A percentile compares a stretch with the other conserved stretches of the same genome.
Conservation (phyloP, 345 rosid species). For the Litchi chinensis region DNA sequence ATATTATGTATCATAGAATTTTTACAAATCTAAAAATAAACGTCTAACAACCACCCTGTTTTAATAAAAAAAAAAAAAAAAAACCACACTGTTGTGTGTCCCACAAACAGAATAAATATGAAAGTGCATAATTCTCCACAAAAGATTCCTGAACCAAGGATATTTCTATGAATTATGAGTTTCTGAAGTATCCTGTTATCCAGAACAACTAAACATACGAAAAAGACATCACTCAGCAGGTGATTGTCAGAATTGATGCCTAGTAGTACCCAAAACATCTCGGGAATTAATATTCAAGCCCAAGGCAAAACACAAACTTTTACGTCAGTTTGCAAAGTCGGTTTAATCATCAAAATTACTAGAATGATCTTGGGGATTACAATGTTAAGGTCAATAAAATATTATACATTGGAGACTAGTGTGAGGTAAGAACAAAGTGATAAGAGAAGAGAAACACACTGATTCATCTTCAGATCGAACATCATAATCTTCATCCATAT, state of each 20-base stretch:
- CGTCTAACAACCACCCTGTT: not conserved
- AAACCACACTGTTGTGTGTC: not conserved
- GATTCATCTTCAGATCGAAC: conserved; percentile 63
- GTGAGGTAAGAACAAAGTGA: conserved; percentile 11
- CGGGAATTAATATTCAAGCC: not conserved
- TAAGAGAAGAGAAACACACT: conserved; percentile 48
- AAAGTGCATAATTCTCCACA: not conserved
- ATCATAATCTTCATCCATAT: conserved; percentile 73
- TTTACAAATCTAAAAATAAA: not conserved
- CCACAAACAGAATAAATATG: not conserved
- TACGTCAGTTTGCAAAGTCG: not conserved
- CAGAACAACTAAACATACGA: not conserved
- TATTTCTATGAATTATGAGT: not conserved
- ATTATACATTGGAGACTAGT: not conserved
- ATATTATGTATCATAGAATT: not conserved
- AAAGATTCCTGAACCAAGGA: not conserved
- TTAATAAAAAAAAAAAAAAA: too few relatives aligned
- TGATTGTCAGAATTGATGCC: not conserved
- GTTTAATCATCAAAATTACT: not conserved
- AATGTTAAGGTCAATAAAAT: not conserved
- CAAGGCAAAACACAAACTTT: not conserved
- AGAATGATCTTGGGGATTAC: not conserved
- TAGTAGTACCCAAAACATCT: not conserved
- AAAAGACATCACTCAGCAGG: not conserved
- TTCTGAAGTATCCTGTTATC: not conserved